A percentile compares a stretch with the other conserved stretches of the same genome.
Conservation (phyloP, 1,139 yeast genomes). For the Diutina rugosa region DNA sequence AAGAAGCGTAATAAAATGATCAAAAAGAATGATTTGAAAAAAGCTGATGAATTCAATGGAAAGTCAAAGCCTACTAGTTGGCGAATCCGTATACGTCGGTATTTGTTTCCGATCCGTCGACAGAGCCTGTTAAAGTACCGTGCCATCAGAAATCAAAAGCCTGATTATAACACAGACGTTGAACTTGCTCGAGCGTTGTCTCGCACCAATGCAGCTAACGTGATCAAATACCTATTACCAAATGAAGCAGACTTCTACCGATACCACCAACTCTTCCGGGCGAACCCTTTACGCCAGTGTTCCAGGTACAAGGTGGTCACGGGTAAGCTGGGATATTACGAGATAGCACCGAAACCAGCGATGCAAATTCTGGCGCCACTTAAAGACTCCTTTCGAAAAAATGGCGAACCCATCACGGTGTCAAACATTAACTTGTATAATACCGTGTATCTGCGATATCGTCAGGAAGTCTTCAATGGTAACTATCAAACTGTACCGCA, state of each 20-base stretch:
- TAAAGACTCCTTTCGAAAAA: not conserved
- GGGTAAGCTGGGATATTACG: not conserved
- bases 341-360: not conserved
- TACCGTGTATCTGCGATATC: conserved; percentile 13
- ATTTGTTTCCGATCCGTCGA: not conserved
- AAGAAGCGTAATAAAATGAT: not conserved
- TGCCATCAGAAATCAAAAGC: not conserved
- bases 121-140: not conserved
- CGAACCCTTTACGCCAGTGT: not conserved
- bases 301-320: not conserved
- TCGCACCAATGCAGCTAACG: not conserved
- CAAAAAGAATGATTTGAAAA: not conserved
- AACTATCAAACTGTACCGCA: conserved; percentile 9
- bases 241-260: not conserved
- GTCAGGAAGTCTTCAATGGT: conserved; percentile 16
- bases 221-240: not conserved
- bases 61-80: not conserved
- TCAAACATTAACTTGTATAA: conserved; percentile 3
- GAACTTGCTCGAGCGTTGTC: not conserved
- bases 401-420: conserved; percentile 2
- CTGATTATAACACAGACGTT: not conserved
- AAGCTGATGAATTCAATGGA: not conserved
- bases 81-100: not conserved
- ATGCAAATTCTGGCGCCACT: not conserved
- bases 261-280: not conserved